phyloP scores from a whole-genome alignment of 1,284 basidiomycete species.

The Leucoagaricus sp. region DNA sequence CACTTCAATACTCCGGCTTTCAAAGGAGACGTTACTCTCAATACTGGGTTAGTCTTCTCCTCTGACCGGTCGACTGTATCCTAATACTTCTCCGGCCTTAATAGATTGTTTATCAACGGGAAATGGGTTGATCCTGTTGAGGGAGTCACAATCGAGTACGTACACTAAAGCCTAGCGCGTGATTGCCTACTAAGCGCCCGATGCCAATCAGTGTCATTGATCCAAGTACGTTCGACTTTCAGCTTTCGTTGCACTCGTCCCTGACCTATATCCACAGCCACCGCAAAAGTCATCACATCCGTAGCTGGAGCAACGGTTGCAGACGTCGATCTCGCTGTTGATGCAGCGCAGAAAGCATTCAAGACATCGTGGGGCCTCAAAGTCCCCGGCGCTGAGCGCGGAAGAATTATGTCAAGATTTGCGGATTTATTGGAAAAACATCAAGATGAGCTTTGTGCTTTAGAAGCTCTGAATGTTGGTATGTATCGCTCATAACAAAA shows the following conservation, averaged over 20 bases:
- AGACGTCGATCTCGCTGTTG: constrained; percentile 76
- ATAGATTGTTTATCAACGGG: constrained; percentile 78
- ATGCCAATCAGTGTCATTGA: constrained; percentile 12
- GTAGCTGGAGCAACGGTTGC: constrained; percentile 63
- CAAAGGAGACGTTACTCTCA: constrained; percentile 13
- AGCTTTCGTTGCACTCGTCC: background rate
- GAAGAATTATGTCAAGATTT: constrained; percentile 66
- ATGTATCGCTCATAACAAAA: constrained; percentile 10
- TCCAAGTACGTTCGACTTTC: constrained; percentile 5
- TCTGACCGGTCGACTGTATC: background rate
- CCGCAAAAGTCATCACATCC: constrained; percentile 62
- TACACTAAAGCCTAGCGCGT: background rate
- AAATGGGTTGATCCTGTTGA: constrained; percentile 71
- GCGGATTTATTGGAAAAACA: constrained; percentile 75
- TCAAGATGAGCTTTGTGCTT: constrained; percentile 69
- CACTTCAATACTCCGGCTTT: constrained; percentile 14
- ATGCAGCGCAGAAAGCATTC: constrained; percentile 62
- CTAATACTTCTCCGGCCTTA: background rate
- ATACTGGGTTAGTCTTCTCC: constrained; percentile 3
- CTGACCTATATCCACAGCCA: constrained; percentile 37
- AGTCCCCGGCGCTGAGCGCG: constrained; percentile 61
- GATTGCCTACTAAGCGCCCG: background rate
- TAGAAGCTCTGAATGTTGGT: constrained; percentile 78
- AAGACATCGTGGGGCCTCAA: constrained; percentile 25
- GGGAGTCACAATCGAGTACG: constrained; percentile 24